Percentiles rank a stretch among this genome's conserved stretches.
phyloP scores from a whole-genome alignment of 208 protist genomes.

The Acanthamoeba castellanii region DNA sequence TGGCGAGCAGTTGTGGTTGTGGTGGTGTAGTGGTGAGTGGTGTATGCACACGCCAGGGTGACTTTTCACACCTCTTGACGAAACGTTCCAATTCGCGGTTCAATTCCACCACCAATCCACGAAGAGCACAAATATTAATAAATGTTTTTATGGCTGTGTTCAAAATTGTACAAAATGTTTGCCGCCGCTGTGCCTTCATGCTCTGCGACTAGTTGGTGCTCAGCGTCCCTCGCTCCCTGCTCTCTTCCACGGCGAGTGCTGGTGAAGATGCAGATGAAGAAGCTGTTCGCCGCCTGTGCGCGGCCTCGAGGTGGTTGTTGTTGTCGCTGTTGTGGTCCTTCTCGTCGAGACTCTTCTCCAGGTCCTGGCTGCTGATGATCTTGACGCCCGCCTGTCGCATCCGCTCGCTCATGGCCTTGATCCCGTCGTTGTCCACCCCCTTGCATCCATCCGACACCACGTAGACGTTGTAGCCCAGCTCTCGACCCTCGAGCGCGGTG shows the following conservation, averaged over 20 bases:
- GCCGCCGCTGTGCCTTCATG: too few relatives aligned
- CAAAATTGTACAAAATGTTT: slow-evolving; percentile 11
- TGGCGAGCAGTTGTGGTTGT: background rate
- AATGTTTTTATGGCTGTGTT: background rate
- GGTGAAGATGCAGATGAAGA: background rate
- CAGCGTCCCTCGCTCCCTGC: background rate
- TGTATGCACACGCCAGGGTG: background rate
- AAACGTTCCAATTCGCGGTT: background rate
- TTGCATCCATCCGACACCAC: slow-evolving; percentile 72
- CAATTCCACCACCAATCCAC: background rate
- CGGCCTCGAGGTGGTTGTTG: background rate
- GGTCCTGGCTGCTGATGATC: slow-evolving; percentile 27
- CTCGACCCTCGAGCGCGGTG: slow-evolving; percentile 62
- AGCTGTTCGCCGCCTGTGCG: background rate
- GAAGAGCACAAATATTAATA: too few relatives aligned
- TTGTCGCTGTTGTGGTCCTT: background rate
- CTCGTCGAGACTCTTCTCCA: background rate
- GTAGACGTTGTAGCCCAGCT: slow-evolving; percentile 78
- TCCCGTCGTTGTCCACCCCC: slow-evolving; percentile 35
- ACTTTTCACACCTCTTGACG: background rate
- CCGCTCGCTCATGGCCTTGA: slow-evolving; percentile 15
- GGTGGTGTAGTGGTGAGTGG: background rate
- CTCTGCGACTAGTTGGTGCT: background rate
- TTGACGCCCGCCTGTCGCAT: slow-evolving; percentile 41
- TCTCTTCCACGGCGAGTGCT: background rate